Conservation (phyloP, 192 early-diverging fungal species). For the Coemansia sp. region DNA sequence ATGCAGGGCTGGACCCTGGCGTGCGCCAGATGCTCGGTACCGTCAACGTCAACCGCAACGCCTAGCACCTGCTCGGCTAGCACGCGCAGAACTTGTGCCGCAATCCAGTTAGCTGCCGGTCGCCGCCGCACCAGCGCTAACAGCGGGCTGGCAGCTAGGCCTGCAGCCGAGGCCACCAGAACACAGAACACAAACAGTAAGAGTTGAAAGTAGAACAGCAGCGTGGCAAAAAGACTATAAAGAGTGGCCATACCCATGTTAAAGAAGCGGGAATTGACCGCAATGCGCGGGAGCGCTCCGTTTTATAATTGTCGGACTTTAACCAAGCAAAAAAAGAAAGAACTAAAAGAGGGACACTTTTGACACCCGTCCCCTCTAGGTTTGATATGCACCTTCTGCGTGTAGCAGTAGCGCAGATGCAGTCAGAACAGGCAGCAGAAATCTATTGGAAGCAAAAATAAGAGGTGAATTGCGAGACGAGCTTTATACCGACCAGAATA, state of each 20-base stretch:
- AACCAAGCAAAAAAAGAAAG: neutral
- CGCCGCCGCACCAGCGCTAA: conserved; percentile 28
- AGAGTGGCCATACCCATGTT: conserved; percentile 17
- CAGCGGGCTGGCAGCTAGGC: conserved; percentile 31
- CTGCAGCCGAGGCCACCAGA: conserved; percentile 26
- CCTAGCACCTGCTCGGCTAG: conserved; percentile 59
- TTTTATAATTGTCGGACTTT: neutral
- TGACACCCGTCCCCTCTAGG: neutral
- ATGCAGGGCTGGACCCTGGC: conserved; percentile 61
- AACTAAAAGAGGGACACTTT: neutral
- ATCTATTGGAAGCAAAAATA: neutral
- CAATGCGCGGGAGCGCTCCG: neutral
- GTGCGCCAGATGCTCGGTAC: conserved; percentile 57
- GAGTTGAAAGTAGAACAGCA: conserved; percentile 40
- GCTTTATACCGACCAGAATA: neutral
- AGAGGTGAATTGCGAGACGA: neutral
- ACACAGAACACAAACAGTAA: conserved; percentile 41
- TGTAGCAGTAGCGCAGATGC: neutral
- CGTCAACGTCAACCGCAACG: conserved; percentile 61
- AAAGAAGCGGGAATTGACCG: neutral
- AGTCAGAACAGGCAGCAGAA: neutral
- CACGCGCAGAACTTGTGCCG: conserved; percentile 57
- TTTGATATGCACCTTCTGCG: neutral
- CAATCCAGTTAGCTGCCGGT: conserved; percentile 59
- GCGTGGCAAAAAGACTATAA: conserved; percentile 15